These are phyloP conservation scores for Stentor coeruleus DNA, from an alignment of 73 alveolate species.

Conservation along the genomic window DNA sequence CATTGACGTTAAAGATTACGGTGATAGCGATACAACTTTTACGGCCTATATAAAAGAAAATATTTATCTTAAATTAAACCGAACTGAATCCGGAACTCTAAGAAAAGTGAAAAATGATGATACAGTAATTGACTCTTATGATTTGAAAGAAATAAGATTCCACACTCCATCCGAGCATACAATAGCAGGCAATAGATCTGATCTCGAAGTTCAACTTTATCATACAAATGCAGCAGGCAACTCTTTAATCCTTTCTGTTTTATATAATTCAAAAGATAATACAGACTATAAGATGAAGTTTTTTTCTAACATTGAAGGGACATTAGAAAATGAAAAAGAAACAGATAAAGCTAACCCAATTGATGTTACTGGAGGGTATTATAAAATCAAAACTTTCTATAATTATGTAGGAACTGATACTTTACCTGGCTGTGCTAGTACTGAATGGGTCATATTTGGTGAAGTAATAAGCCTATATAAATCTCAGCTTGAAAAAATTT, in stretches of 20 bases:
- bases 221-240: not conserved
- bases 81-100: too few species aligned
- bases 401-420: not conserved
- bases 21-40: too few species aligned
- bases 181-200: not conserved
- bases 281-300: not conserved
- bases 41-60: too few species aligned
- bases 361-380: not conserved
- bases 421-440: not conserved
- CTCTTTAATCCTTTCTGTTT: not conserved
- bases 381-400: not conserved
- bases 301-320: too few species aligned
- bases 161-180: not conserved
- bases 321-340: not conserved
- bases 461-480: not conserved
- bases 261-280: too few species aligned
- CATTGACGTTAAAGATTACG: too few species aligned
- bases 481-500: not conserved
- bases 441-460: not conserved
- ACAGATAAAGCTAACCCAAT: not conserved
- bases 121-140: too few species aligned
- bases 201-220: not conserved
- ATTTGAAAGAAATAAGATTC: too few species aligned
- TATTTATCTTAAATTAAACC: too few species aligned
- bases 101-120: too few species aligned